Conservation (phyloP, 1,139 yeast genomes). For the Tardiomyces depauwii region DNA sequence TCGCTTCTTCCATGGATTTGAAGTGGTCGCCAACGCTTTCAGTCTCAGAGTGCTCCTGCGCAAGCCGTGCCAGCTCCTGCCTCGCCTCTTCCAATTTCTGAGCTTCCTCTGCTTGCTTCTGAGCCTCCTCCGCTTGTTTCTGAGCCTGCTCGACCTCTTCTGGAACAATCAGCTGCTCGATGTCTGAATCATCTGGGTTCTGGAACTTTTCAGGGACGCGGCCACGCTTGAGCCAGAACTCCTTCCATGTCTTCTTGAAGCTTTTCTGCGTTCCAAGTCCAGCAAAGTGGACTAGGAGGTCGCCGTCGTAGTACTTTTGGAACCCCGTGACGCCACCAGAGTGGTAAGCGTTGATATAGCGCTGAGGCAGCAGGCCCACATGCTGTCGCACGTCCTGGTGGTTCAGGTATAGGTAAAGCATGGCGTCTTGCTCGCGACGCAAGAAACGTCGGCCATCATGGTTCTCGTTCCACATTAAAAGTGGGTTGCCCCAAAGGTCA, state of each 20-base stretch:
- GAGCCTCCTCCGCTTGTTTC: background rate
- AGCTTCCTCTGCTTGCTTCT: background rate
- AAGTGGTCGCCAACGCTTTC: no score
- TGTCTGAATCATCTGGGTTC: background rate
- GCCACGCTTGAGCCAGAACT: background rate
- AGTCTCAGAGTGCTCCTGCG: no score
- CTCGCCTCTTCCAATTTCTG: no score
- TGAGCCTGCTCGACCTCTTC: background rate
- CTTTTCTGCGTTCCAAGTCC: constrained; percentile 2
- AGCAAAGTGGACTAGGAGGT: constrained; percentile 8
- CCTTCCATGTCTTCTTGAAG: background rate
- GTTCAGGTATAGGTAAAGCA: constrained; percentile 8
- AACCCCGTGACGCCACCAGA: background rate
- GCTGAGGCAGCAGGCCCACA: constrained; percentile 15
- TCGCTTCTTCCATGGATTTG: no score
- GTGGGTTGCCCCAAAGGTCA: constrained; percentile 18
- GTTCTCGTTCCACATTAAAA: constrained; percentile 4
- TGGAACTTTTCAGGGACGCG: background rate
- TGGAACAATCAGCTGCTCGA: background rate
- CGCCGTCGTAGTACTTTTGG: constrained; percentile 3
- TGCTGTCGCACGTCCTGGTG: constrained; percentile 10
- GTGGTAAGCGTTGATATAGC: constrained; percentile 13
- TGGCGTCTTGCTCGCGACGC: constrained; percentile 13
- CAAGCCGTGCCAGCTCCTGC: no score
- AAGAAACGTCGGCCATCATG: constrained; percentile 1